Base-by-base conservation (phyloP, 1,284 basidiomycete genomes). In the Fomitopsis schrenkii region DNA sequence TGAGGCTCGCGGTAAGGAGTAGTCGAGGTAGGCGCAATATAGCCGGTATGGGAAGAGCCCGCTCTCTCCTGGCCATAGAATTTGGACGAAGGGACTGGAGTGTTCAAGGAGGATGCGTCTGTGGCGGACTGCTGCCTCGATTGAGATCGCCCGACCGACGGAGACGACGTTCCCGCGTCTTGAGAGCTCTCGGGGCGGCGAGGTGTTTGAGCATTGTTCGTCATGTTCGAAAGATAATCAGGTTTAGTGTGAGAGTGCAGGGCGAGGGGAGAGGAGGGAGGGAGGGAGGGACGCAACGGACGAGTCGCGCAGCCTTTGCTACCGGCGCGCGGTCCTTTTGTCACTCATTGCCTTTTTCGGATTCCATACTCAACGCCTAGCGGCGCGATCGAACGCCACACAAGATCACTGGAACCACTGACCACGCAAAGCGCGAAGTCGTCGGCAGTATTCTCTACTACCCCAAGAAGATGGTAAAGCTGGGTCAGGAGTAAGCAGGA, bases 1-100 rank as follows among this genome's bases (percentile, higher is more conserved):
- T 79, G 80, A 1, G 81, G 81, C 63, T 82, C 79, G 48, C 79
- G 76, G 64, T 75, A 83, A 2, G 76, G 74, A 10, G 63, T 70
- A 10, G 63, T 70, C 57, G 62, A 69, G 35, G 69, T 68, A 40
- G 69, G 71, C 9, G 69, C 59, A 0, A 70, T 64, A 48, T 75
- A 75, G 36, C 65, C 67, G 2, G 75, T 76, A 52, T 70, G 68
- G 5, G 74, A 68, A 4, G 76, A 74, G 6, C 74, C 74, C 30
- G 22, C 35, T 26, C 33, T 50, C 3, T 19, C 26, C 3, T 54
- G 40, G 3, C 59, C 54, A 41, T 60, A 60, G 36, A 60, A 60
- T 12, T n/a, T 50, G 33, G 53, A 30, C 19, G 59, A 26, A 3
- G 59, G 36, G 35, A 60, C 30, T n/a, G 58, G 58, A 8, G 58